phyloP scores from a whole-genome alignment of 768 basidiomycete genomes.

The Clathrus columnatus region DNA sequence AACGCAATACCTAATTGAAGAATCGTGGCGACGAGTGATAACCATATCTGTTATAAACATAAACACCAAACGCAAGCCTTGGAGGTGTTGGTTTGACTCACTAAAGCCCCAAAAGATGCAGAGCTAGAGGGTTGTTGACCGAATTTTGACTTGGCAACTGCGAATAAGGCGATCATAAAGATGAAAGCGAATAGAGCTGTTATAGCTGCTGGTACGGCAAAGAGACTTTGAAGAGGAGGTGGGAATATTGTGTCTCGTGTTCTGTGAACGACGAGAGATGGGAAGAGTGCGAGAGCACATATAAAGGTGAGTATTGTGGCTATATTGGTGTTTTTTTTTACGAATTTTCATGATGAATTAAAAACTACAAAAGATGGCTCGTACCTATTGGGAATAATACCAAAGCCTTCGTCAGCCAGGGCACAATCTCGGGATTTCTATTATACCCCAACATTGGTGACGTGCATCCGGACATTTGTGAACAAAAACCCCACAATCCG shows the following conservation, averaged over 20 bases:
- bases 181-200: conserved; percentile 15
- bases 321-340: conserved; percentile 1
- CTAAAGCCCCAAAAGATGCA: conserved; percentile 12
- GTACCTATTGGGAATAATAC: conserved; percentile 18
- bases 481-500: conserved; percentile 20
- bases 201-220: conserved; percentile 15
- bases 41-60: neutral
- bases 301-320: conserved; percentile 17
- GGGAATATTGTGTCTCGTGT: conserved; percentile 14
- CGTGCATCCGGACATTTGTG: conserved; percentile 14
- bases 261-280: conserved; percentile 10
- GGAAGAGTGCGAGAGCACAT: conserved; percentile 12
- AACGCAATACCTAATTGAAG: neutral
- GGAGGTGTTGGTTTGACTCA: neutral
- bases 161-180: conserved; percentile 16
- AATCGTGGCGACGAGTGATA: conserved; percentile 4
- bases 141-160: conserved; percentile 14
- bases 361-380: neutral
- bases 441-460: conserved; percentile 16
- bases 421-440: conserved; percentile 16
- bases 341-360: neutral
- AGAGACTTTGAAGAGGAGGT: conserved; percentile 15
- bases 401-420: conserved; percentile 14
- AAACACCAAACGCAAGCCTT: neutral
- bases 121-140: conserved; percentile 12